These are phyloP conservation scores for Boletus barrowsii DNA, from an alignment of 768 basidiomycete genomes.

Conservation along the genomic window DNA sequence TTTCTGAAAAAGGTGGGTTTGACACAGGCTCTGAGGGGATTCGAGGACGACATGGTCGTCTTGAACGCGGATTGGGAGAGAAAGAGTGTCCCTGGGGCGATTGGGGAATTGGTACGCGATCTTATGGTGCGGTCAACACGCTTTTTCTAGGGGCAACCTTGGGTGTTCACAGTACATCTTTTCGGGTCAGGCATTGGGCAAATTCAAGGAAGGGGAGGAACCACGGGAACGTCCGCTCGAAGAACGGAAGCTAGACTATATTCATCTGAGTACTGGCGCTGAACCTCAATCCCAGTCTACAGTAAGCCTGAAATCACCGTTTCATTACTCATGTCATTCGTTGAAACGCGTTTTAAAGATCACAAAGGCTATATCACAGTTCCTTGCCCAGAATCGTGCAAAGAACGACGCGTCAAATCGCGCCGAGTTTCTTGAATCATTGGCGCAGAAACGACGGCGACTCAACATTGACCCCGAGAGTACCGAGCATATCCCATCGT, in stretches of 20 bases:
- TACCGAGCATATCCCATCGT: conserved; percentile 44
- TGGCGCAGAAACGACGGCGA: conserved; percentile 52
- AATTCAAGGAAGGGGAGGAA: conserved; percentile 28
- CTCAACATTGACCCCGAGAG: conserved; percentile 35
- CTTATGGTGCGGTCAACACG: conserved; percentile 43
- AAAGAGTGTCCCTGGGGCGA: conserved; percentile 51
- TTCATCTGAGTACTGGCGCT: conserved; percentile 45
- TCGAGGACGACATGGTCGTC: conserved; percentile 71
- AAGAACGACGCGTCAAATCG: conserved; percentile 77
- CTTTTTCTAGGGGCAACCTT: neutral
- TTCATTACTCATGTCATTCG: neutral
- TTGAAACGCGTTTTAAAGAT: conserved; percentile 39
- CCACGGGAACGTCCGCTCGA: conserved; percentile 43
- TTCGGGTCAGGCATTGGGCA: conserved; percentile 25
- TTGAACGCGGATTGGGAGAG: conserved; percentile 65
- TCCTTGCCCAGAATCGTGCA: conserved; percentile 67
- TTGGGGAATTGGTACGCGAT: conserved; percentile 48
- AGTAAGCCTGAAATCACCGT: conserved; percentile 40
- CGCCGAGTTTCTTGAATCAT: conserved; percentile 64
- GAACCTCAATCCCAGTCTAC: conserved; percentile 54
- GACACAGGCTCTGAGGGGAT: conserved; percentile 55
- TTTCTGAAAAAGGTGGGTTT: conserved; percentile 58
- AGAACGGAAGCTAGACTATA: conserved; percentile 66
- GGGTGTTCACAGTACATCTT: neutral
- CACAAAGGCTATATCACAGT: conserved; percentile 67